Percentiles rank a stretch among this genome's conserved stretches.
phyloP scores from a whole-genome alignment of 441 rosid species.

The Hura crepitans region DNA sequence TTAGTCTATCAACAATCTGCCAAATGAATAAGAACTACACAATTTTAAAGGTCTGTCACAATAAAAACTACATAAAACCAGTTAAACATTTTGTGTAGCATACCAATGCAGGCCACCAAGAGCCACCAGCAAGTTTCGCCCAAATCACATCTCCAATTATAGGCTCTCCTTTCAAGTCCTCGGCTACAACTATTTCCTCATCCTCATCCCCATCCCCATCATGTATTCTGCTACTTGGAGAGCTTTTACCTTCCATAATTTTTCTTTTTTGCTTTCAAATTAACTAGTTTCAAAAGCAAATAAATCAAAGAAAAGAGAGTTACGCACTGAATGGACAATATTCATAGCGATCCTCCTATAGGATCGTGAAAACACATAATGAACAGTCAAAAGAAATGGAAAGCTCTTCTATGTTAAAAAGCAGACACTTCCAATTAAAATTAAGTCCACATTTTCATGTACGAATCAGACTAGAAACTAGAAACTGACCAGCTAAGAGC shows the following conservation, averaged over 20 bases:
- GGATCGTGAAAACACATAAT: background rate
- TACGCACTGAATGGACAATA: background rate
- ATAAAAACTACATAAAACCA: slow-evolving; percentile 1
- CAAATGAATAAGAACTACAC: slow-evolving; percentile 21
- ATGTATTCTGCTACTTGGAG: slow-evolving; percentile 18
- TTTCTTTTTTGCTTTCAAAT: slow-evolving; percentile 11
- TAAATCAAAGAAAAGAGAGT: background rate
- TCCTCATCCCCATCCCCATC: background rate
- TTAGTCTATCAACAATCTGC: slow-evolving; percentile 40
- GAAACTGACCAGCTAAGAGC: background rate
- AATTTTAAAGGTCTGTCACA: background rate
- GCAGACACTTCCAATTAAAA: background rate
- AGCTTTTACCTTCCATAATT: slow-evolving; percentile 23
- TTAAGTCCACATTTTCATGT: background rate
- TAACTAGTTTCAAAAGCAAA: slow-evolving; percentile 19
- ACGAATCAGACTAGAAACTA: background rate
- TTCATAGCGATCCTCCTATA: background rate
- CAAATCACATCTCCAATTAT: slow-evolving; percentile 41
- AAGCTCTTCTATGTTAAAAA: background rate
- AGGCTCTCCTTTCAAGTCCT: slow-evolving; percentile 23
- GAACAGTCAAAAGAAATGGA: background rate
- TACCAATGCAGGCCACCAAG: slow-evolving; percentile 71
- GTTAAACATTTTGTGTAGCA: slow-evolving; percentile 14
- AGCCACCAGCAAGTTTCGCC: slow-evolving; percentile 34
- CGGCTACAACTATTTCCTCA: slow-evolving; percentile 20